These are phyloP conservation scores for Aegilops longissima DNA, from an alignment of 176 grass and related monocot genomes.

Conservation along the genomic window DNA sequence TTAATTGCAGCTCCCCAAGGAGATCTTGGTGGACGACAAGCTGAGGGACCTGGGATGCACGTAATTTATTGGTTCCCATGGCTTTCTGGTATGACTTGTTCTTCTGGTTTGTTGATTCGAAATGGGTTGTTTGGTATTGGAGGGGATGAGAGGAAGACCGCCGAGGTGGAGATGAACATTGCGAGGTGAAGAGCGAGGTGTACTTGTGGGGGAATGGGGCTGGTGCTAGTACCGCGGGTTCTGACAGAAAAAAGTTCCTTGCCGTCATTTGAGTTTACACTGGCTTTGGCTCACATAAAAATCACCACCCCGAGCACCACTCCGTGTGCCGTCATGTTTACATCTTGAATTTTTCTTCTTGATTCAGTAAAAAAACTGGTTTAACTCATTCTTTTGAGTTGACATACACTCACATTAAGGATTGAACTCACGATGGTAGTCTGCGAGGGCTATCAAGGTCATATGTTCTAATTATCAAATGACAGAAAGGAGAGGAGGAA, in stretches of 20 bases:
- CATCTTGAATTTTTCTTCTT: too few species aligned
- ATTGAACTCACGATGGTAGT: too few species aligned
- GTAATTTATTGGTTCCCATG: slow-evolving; percentile 37
- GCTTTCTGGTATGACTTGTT: neutral
- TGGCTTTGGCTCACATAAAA: slow-evolving; percentile 64
- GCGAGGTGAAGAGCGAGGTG: too few species aligned
- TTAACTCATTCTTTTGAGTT: too few species aligned
- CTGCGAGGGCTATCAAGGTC: too few species aligned
- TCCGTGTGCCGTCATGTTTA: too few species aligned
- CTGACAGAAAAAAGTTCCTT: slow-evolving; percentile 61
- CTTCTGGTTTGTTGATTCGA: slow-evolving; percentile 6
- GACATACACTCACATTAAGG: too few species aligned
- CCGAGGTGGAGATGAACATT: slow-evolving; percentile 87
- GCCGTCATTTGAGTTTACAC: slow-evolving; percentile 90
- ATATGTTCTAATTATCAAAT: too few species aligned
- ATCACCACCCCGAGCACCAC: too few species aligned
- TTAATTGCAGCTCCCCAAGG: slow-evolving; percentile 62
- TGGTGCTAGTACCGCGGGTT: neutral
- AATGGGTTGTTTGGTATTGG: neutral
- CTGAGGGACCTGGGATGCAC: slow-evolving; percentile 81
- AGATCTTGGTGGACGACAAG: slow-evolving; percentile 84
- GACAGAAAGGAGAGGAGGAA: too few species aligned
- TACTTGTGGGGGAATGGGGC: too few species aligned
- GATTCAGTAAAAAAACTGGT: too few species aligned
- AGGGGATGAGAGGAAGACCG: slow-evolving; percentile 68